Base-by-base conservation (phyloP, 2,329 filamentous ascomycete genomes). In the Aspergillus sp. region DNA sequence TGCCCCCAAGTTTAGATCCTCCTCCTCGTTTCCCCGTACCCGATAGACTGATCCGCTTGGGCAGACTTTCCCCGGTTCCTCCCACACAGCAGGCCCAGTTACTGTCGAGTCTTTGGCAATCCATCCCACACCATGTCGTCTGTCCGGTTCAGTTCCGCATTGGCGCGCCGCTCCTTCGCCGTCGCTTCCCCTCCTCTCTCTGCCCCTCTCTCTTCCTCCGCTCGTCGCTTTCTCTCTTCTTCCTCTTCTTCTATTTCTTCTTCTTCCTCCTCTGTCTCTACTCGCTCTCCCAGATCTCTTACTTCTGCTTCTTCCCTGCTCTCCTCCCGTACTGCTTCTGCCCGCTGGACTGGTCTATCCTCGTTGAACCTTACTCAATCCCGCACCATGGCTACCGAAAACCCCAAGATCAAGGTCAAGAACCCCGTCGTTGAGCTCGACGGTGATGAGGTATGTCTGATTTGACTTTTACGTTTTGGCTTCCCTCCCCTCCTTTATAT, bases 401-500 rank as follows among this genome's bases (percentile, higher is more conserved):
- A 84, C 70, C 83, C 86, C 74, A 99, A 98, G 89, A 98, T 98
- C 86, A 95, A 96, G 87, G 95, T 99, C 84, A 93, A 96, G 88
- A 98, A 96, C 81, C 95, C 95, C 68, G 89, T 99, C 77, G 95
- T 99, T 78, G 95, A 98, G 84, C 87, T 98, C 73, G 94, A 98
- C 78, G 94, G 94, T 74, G 86, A 89, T 78, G 87, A 89, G 75
- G 77, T 78, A 76, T 62, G 74, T 59, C 4, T 36, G 32, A 51
- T 27, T 32, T 49, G 13, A 8, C 47, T 11, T 54, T 41, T 41
- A 38, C 32, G 19, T 56, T 3, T 57, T 39, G 27, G 47, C 38
- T 51, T 51, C 55, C 57, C 27, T 30, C 19, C 44, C 42, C 42
- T 51, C 47, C 52, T 55, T 57, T 44, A 57, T 44, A 52, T 59